phyloP scores from a whole-genome alignment of 1,284 basidiomycete genomes.

The Rhodotorula sp. region DNA sequence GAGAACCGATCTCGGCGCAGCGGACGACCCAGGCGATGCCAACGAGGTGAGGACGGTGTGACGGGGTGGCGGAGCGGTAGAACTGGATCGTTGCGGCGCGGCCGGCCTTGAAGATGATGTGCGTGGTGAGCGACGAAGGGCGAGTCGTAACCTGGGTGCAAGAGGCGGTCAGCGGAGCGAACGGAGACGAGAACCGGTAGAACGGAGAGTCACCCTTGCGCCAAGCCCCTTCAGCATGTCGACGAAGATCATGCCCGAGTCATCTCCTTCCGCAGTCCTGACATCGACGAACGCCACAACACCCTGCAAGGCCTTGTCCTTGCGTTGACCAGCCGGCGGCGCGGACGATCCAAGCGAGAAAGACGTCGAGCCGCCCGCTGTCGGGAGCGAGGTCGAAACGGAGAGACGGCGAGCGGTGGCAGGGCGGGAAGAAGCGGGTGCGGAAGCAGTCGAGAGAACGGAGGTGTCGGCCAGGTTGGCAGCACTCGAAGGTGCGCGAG shows the following conservation, averaged over 20 bases:
- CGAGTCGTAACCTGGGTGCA: slow-evolving; percentile 54
- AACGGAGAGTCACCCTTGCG: slow-evolving; percentile 63
- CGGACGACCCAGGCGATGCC: slow-evolving; percentile 90
- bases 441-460: background rate
- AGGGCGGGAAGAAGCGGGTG: background rate
- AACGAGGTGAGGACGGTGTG: slow-evolving; percentile 65
- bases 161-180: background rate
- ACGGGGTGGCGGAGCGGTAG: slow-evolving; percentile 55
- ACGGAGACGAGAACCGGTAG: background rate
- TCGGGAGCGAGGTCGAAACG: background rate
- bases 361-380: background rate
- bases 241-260: slow-evolving; percentile 75
- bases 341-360: background rate
- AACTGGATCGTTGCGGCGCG: slow-evolving; percentile 70
- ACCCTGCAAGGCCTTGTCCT: slow-evolving; percentile 51
- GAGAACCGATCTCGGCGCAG: slow-evolving; percentile 68
- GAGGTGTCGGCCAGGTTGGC: background rate
- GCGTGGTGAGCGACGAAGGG: slow-evolving; percentile 64
- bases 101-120: slow-evolving; percentile 88
- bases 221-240: slow-evolving; percentile 80
- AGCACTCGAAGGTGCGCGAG: background rate
- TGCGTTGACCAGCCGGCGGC: background rate
- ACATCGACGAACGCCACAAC: slow-evolving; percentile 89
- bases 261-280: slow-evolving; percentile 77
- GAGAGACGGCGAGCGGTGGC: background rate